These are phyloP conservation scores for Isatis tinctoria DNA, from an alignment of 345 rosid genomes.

Conservation along the genomic window DNA sequence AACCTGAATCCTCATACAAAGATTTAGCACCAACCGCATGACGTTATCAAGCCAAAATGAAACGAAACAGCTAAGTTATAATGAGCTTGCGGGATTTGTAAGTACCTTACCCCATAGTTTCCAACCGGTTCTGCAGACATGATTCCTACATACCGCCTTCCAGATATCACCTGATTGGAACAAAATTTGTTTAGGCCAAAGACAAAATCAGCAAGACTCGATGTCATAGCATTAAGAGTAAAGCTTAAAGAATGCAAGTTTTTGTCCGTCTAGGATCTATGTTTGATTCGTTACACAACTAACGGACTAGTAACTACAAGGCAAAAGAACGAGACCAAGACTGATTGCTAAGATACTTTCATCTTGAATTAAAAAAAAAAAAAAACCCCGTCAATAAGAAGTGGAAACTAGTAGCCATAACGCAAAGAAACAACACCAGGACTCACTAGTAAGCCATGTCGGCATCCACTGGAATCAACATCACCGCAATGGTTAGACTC, in stretches of 20 bases:
- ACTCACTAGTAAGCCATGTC: not conserved
- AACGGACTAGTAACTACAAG: not conserved
- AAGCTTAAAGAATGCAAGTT: not conserved
- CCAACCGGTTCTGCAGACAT: conserved; percentile 95
- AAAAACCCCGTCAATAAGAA: not conserved
- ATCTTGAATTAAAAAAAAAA: not conserved
- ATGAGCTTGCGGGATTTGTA: not conserved
- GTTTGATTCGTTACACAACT: not conserved
- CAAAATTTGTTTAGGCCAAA: not conserved
- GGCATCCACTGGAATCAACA: not conserved
- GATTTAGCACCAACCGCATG: not conserved
- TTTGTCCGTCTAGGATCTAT: not conserved
- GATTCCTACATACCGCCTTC: conserved; percentile 87
- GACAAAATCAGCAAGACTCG: not conserved
- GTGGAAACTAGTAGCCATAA: not conserved
- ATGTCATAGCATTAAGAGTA: not conserved
- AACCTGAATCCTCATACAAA: conserved; percentile 45
- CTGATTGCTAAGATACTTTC: too few relatives aligned
- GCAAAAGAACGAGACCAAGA: too few relatives aligned
- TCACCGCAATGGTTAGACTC: not conserved
- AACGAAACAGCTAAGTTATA: not conserved
- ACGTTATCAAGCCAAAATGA: not conserved
- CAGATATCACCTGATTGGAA: conserved; percentile 66
- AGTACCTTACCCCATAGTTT: conserved; percentile 94
- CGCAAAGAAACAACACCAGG: not conserved